Evolutionary conservation across 2,329 filamentous ascomycete species (phyloP), one percentile per base, ranked within the genome.

Genomic region (Gaeumannomyces tritici): DNA sequence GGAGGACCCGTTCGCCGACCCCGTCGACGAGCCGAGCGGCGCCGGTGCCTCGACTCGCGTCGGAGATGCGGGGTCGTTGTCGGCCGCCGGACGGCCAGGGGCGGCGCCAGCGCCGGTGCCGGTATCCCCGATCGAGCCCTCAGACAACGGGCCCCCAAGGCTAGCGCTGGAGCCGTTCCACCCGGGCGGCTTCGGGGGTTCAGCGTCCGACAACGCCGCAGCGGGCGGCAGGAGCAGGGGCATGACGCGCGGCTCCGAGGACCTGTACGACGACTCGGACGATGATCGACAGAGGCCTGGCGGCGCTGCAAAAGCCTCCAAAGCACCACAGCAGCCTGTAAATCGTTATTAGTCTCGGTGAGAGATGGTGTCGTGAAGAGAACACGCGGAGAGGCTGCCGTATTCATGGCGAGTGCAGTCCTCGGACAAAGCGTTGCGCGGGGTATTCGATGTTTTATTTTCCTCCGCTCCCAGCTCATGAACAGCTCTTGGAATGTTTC

Each of bases 1-100:
- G 35, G 69, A 68, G 18, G 67, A 67, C n/a, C 69, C 69, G 3
- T 70, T 70, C 62, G 65, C 64, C 29, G 69, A 70, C 62, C 69
- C 69, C 29, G 60, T 61, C 1, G 60, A 61, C n/a, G 60, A 61
- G 54, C n/a, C 24, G 27, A 18, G 24, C 13, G 33, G 33, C 18
- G 33, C 33, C 13, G 33, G 33, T 35, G 13, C 33, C 13, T 3
- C 33, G 13, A 15, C 33, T 4, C 33, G 33, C 33, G 33, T 18
- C 33, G 33, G 33, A 35, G 33, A 4, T 18, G 33, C 33, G 13
- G 33, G 33, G 33, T 35, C 33, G 12, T 35, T 15, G 27, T 21
- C 26, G 2, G 54, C 8, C 54, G 21, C n/a, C 54, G n/a, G 54
- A 24, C n/a, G 54, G n/a, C 13, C 33, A 35, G 33, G 33, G 33